These are phyloP conservation scores for Epicoccum nigrum DNA, from an alignment of 2,329 filamentous ascomycete species.

Conservation along the genomic window DNA sequence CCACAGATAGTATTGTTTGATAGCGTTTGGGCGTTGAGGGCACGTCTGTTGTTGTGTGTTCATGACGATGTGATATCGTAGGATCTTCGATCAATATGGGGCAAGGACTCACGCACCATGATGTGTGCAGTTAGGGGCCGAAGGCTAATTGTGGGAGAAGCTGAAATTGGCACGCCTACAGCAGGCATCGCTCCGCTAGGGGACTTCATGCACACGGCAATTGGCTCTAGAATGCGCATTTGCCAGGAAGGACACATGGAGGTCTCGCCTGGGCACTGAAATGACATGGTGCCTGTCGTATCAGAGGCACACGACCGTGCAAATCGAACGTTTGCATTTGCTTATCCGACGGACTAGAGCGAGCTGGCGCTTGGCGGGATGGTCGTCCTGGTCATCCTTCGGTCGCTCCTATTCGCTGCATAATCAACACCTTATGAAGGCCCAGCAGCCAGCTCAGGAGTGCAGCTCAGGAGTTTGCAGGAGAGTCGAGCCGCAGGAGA, in stretches of 20 bases:
- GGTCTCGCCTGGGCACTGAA: conserved; percentile 12
- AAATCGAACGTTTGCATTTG: conserved; percentile 8
- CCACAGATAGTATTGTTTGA: conserved; percentile 16
- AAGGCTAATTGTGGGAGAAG: conserved; percentile 18
- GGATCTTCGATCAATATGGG: conserved; percentile 6
- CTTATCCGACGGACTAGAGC: conserved; percentile 3
- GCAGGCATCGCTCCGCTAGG: conserved; percentile 17
- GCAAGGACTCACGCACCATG: conserved; percentile 3
- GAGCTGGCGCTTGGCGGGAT: conserved; percentile 21
- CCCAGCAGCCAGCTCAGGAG: conserved; percentile 16
- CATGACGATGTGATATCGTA: conserved; percentile 15
- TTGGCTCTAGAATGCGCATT: conserved; percentile 4
- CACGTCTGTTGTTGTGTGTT: not conserved
- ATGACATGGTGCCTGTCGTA: conserved; percentile 7
- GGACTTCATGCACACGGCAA: conserved; percentile 13
- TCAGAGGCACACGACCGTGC: conserved; percentile 7
- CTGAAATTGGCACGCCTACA: conserved; percentile 14
- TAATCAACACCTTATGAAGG: conserved; percentile 6
- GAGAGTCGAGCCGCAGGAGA: conserved; percentile 8
- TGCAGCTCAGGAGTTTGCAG: conserved; percentile 26
- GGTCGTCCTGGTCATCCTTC: not conserved
- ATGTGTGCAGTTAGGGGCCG: conserved; percentile 21
- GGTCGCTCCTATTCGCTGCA: conserved; percentile 15
- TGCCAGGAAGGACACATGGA: conserved; percentile 17
- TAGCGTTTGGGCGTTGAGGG: not conserved